These are phyloP conservation scores for Macrophomina pseudophaseolina DNA, from an alignment of 2,329 filamentous ascomycete genomes.

Conservation along the genomic window DNA sequence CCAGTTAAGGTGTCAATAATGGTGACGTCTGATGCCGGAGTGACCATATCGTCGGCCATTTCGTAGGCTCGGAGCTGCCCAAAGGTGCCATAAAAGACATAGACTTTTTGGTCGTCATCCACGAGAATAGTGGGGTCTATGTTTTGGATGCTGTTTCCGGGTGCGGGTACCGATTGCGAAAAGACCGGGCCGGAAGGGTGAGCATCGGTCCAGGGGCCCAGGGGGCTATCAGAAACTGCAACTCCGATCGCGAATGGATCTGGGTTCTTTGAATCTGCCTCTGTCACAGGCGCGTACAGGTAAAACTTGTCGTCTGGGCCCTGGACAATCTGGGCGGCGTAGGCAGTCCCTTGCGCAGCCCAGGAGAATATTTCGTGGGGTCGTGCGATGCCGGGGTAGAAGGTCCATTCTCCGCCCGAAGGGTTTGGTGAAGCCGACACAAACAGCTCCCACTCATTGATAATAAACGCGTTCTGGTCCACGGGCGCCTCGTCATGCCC, in stretches of 20 bases:
- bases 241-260: conserved; percentile 49
- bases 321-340: conserved; percentile 45
- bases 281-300: conserved; percentile 44
- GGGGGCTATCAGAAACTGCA: conserved; percentile 41
- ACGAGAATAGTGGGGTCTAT: conserved; percentile 49
- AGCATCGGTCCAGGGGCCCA: conserved; percentile 45
- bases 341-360: conserved; percentile 43
- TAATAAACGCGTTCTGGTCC: conserved; percentile 41
- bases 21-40: conserved; percentile 34
- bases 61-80: conserved; percentile 43
- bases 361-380: conserved; percentile 44
- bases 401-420: conserved; percentile 41
- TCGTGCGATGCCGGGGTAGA: conserved; percentile 39
- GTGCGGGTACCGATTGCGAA: conserved; percentile 41
- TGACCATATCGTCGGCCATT: conserved; percentile 46
- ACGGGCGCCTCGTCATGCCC: conserved; percentile 43
- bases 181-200: conserved; percentile 45
- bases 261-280: conserved; percentile 34
- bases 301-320: conserved; percentile 45
- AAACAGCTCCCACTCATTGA: conserved; percentile 48
- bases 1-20: conserved; percentile 37
- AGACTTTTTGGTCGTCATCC: conserved; percentile 42
- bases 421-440: conserved; percentile 34
- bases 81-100: conserved; percentile 49
- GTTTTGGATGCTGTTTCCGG: conserved; percentile 46